Evolutionary conservation across 768 basidiomycete species (phyloP), one percentile per base, ranked within the genome.

Genomic region (Pulveroboletus sp.): DNA sequence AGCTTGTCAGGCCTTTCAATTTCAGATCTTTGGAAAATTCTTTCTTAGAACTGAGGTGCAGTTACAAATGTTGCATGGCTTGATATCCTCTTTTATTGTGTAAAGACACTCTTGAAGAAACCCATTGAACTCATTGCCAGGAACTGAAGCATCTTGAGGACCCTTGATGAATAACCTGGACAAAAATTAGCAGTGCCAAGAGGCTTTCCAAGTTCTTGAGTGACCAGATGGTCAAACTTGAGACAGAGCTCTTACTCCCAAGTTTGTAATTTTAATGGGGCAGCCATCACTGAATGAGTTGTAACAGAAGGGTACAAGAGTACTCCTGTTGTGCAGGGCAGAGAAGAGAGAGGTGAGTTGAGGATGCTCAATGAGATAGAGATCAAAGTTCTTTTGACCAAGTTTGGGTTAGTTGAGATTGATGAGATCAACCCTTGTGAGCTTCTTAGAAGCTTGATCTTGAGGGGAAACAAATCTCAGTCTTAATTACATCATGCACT

Each of bases 1-100:
- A 98, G 64, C 82, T 98, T 61, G 94, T 99, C 84, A 99, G 72
- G 95, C 93, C 58, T 99, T 99, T 79, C 96, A 99, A 65, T 90
- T 91, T 2, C 91, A 95, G 62, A 89, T 99, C 61, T 99, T 99
- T 68, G 95, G 96, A 70, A 95, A 89, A 63, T 99, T 98, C 74
- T 72, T 99, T 22, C 82, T 97, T 0, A 95, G 96, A 1, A 76
- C 81, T 98, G 98, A 62, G 81, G 84, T 3, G 91, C 87, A 1
- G 96, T 99, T 20, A 94, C 96, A 1, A 75, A 87, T 56, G 83
- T 97, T 32, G 96, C 96, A 56, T 99, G 96, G 96, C 80, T 99
- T 11, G 96, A 99, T 59, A 88, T 99, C 16, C 80, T 99, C 16
- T 94, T 85, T 70, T 88, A 80, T 62, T 86, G 78, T 55, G 96